A percentile compares a stretch with the other conserved stretches of the same genome.
Conservation (phyloP, 345 rosid species). For the Zanthoxylum bungeanum region DNA sequence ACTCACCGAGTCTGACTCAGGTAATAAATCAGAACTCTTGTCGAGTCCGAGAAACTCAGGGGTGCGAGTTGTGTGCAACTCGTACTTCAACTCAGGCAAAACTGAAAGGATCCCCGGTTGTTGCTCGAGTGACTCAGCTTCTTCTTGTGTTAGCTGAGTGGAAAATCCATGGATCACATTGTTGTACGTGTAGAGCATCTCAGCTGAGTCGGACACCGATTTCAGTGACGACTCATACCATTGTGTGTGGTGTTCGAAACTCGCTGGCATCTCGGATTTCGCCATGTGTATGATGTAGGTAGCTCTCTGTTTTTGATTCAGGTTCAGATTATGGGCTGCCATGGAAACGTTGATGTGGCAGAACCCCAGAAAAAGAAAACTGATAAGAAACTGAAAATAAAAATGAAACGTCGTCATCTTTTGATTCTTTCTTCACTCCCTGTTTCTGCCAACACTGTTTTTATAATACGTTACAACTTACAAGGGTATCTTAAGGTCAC, state of each 20-base stretch:
- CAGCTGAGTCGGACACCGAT: constrained; percentile 55
- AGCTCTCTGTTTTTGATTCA: constrained; percentile 18
- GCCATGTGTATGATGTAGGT: constrained; percentile 95
- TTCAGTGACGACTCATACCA: constrained; percentile 80
- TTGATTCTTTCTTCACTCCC: background rate
- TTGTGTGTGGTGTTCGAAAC: constrained; percentile 54
- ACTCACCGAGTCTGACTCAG: constrained; percentile 22
- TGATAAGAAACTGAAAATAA: background rate
- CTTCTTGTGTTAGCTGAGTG: constrained; percentile 37
- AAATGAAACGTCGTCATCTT: constrained; percentile 23
- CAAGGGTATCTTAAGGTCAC: too few species aligned
- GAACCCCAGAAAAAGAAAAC: constrained; percentile 30
- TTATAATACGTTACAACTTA: background rate
- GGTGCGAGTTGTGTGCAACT: constrained; percentile 60
- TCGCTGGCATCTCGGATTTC: constrained; percentile 67
- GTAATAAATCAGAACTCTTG: constrained; percentile 28
- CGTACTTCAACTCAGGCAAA: constrained; percentile 46
- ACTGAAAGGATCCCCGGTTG: constrained; percentile 46
- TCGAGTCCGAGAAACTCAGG: constrained; percentile 61
- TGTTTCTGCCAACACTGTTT: background rate
- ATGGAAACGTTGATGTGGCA: constrained; percentile 34
- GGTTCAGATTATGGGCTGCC: too few species aligned
- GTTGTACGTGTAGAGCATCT: constrained; percentile 54
- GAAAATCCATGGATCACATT: constrained; percentile 58
- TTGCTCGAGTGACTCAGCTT: constrained; percentile 40